A percentile compares a stretch with the other conserved stretches of the same genome.
These are phyloP conservation scores for Podospora pseudoanserina DNA, from an alignment of 495 filamentous ascomycete genomes.

Conservation along the genomic window DNA sequence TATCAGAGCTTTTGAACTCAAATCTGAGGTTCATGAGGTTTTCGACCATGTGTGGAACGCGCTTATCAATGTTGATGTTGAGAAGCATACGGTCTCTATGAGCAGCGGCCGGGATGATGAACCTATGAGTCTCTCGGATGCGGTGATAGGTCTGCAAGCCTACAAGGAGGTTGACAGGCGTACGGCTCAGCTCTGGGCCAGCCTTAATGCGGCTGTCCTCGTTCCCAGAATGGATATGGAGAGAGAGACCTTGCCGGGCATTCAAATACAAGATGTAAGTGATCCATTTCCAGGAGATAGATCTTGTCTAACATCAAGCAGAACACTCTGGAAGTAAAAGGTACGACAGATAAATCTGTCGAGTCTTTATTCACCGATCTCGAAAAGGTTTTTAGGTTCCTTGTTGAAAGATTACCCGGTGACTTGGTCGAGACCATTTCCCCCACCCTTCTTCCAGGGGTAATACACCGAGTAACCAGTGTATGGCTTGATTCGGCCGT, in stretches of 20 bases:
- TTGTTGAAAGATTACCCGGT: slow-evolving; percentile 61
- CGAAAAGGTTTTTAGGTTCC: slow-evolving; percentile 57
- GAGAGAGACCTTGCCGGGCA: slow-evolving; percentile 25
- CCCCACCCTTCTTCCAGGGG: slow-evolving; percentile 59
- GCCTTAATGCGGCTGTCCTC: slow-evolving; percentile 48
- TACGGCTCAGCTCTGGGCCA: slow-evolving; percentile 48
- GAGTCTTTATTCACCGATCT: slow-evolving; percentile 58
- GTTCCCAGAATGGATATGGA: slow-evolving; percentile 46
- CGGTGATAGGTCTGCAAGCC: slow-evolving; percentile 46
- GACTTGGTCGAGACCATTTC: slow-evolving; percentile 61
- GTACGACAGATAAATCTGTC: slow-evolving; percentile 37
- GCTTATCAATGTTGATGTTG: slow-evolving; percentile 54
- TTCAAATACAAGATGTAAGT: slow-evolving; percentile 43
- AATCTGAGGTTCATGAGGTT: slow-evolving; percentile 54
- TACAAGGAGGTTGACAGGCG: slow-evolving; percentile 52
- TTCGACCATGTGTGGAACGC: slow-evolving; percentile 54
- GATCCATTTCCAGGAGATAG: neutral
- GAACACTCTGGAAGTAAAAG: slow-evolving; percentile 32
- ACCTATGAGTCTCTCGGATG: slow-evolving; percentile 43
- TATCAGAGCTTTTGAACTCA: slow-evolving; percentile 51
- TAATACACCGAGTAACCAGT: slow-evolving; percentile 63
- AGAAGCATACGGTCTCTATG: slow-evolving; percentile 48
- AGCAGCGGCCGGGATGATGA: slow-evolving; percentile 43
- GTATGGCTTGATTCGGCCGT: slow-evolving; percentile 73
- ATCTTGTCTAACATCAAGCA: slow-evolving; percentile 28